phyloP scores from a whole-genome alignment of 768 basidiomycete genomes.

The Chalciporus sphaerocephalus region DNA sequence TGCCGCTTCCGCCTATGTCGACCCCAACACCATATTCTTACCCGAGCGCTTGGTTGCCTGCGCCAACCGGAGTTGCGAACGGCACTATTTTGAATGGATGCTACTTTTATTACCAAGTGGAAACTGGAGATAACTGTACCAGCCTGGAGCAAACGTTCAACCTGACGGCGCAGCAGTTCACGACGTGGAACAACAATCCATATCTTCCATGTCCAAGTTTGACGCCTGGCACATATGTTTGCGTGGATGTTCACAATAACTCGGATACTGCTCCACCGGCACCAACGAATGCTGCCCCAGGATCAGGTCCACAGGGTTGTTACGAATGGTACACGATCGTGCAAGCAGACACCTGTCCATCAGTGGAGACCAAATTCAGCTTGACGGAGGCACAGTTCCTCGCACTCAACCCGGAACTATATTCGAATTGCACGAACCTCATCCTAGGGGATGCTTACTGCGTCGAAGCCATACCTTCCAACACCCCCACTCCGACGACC shows the following conservation, averaged over 20 bases:
- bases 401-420: neutral
- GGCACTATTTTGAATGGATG: neutral
- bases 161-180: neutral
- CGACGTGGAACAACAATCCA: neutral
- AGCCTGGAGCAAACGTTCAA: neutral
- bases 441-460: neutral
- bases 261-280: neutral
- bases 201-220: neutral
- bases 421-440: neutral
- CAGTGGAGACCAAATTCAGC: neutral
- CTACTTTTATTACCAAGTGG: neutral
- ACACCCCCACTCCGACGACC: neutral
- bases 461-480: neutral
- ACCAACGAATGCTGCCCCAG: neutral
- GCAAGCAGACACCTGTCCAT: neutral
- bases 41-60: neutral
- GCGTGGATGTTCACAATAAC: neutral
- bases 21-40: neutral
- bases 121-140: neutral
- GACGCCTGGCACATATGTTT: neutral
- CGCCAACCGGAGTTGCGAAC: neutral
- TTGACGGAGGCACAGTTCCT: neutral
- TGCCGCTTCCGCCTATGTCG: neutral
- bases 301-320: neutral
- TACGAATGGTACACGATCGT: neutral